A percentile compares a stretch with the other conserved stretches of the same genome.
Evolutionary conservation across 345 rosid genomes (phyloP).

Genomic region (Pugionium dolabratum): DNA sequence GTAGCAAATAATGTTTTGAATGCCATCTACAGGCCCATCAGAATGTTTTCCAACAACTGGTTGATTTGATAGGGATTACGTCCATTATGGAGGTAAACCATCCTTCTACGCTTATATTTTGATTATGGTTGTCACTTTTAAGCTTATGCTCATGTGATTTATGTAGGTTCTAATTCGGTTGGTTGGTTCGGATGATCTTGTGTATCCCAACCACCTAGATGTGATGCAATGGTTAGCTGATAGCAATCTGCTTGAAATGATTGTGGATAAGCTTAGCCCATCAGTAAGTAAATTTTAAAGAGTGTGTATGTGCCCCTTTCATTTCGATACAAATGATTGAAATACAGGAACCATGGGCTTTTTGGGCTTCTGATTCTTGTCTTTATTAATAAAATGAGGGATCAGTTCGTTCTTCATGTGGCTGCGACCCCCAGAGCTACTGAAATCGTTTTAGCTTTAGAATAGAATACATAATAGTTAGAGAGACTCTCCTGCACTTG

Average conservation of each 20-base stretch:
- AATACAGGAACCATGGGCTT: constrained; percentile 11
- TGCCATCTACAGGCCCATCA: constrained; percentile 72
- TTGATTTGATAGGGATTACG: constrained; percentile 96
- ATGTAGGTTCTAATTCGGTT: constrained; percentile 83
- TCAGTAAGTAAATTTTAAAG: constrained; percentile 50
- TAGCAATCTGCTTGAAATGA: constrained; percentile 91
- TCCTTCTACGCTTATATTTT: constrained; percentile 4
- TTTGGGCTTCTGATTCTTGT: constrained; percentile 16
- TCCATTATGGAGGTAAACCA: constrained; percentile 93
- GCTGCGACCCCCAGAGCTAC: constrained; percentile 14
- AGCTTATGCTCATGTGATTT: constrained; percentile 14
- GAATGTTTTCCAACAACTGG: constrained; percentile 76
- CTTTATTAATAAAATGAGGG: constrained; percentile 11
- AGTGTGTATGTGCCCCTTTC: constrained; percentile 6
- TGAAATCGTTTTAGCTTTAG: constrained; percentile 15
- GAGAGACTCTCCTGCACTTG: constrained; percentile 11
- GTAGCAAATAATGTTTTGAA: constrained; percentile 13
- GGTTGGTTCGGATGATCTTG: constrained; percentile 94
- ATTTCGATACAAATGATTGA: constrained; percentile 5
- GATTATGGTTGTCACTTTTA: constrained; percentile 15
- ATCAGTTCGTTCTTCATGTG: constrained; percentile 15
- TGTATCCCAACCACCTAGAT: constrained; percentile 87
- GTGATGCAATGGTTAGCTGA: constrained; percentile 99
- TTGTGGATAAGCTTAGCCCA: constrained; percentile 89
- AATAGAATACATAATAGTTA: constrained; percentile 6